Evolutionary conservation across 2,329 filamentous ascomycete species (phyloP), one percentile per base, ranked within the genome.

Genomic region (Pestalotiopsis fici): DNA sequence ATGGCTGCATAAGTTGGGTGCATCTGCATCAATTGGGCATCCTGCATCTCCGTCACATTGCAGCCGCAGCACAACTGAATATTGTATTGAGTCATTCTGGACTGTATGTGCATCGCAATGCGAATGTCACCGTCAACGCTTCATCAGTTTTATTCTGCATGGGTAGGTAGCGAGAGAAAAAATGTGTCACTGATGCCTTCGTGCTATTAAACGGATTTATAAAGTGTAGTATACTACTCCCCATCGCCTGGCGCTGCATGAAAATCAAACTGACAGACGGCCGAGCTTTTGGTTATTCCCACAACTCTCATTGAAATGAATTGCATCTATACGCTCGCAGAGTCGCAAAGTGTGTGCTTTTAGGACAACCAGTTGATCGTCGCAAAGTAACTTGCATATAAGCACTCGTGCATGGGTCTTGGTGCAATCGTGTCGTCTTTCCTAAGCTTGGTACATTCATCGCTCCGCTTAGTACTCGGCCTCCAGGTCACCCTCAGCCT

Each of bases 401-500:
- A 60, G 57, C 27, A 35, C 27, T 35, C n/a, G 27, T 35, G 28
- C 31, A 60, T n/a, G 13, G 31, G n/a, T 13, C 27, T 31, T 31
- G 27, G 55, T 57, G 23, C 55, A 31, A 57, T 31, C 55, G 11
- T 25, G 27, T 18, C 43, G 43, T 31, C 55, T 27, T 31, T 57
- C 66, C 66, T 71, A 71, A 68, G 69, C 71, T 68, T 70, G 69
- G 66, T 37, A 25, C 50, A n/a, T n/a, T 63, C 12, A 37, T 63
- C 27, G 21, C 37, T 47, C 18, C 69, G 66, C 74, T 79, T 97
- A 97, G 88, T 98, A 97, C 89, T 98, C 95, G 73, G 93, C 93
- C 84, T 97, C 94, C 75, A 88, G 85, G 78, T 89, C 91, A 78
- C 95, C 93, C 76, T 97, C 95, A 72, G 90, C 93, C 80, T 95